Conservation (phyloP, 2,329 filamentous ascomycete species). For the Scytalidium sp. region DNA sequence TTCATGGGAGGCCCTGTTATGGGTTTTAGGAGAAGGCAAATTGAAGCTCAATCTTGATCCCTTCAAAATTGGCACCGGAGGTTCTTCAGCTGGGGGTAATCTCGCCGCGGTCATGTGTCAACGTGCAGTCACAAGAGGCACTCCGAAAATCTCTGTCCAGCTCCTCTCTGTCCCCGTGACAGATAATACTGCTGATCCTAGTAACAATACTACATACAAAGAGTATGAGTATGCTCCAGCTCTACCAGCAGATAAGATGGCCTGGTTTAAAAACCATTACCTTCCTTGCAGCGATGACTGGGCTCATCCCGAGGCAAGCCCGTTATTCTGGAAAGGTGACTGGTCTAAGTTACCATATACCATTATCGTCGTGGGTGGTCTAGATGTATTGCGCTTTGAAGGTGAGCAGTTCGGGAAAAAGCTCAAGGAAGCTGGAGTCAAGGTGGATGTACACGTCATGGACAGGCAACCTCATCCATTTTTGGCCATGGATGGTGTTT, state of each 20-base stretch:
- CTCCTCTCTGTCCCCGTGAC: constrained; percentile 55
- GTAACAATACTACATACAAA: constrained; percentile 44
- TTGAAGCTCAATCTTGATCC: constrained; percentile 36
- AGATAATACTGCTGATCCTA: constrained; percentile 50
- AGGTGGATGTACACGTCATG: constrained; percentile 47
- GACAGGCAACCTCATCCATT: constrained; percentile 57
- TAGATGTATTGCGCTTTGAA: constrained; percentile 55
- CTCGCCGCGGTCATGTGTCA: constrained; percentile 52
- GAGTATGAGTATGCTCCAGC: constrained; percentile 49
- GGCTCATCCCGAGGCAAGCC: constrained; percentile 50
- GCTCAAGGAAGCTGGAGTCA: constrained; percentile 42
- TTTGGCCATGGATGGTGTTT: constrained; percentile 53
- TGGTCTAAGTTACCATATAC: constrained; percentile 49
- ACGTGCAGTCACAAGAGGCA: constrained; percentile 29
- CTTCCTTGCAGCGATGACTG: constrained; percentile 45
- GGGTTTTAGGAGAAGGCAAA: constrained; percentile 23
- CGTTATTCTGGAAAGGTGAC: constrained; percentile 46
- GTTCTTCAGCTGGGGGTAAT: constrained; percentile 51
- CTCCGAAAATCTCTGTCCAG: constrained; percentile 42
- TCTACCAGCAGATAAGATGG: constrained; percentile 54
- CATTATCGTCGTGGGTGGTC: constrained; percentile 49
- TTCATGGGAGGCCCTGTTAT: constrained; percentile 49
- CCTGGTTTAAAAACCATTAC: constrained; percentile 59
- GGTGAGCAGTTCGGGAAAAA: constrained; percentile 49
- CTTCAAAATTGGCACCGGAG: constrained; percentile 42